phyloP scores from a whole-genome alignment of 306 rosid species.

The Citrullus mucosospermus region DNA sequence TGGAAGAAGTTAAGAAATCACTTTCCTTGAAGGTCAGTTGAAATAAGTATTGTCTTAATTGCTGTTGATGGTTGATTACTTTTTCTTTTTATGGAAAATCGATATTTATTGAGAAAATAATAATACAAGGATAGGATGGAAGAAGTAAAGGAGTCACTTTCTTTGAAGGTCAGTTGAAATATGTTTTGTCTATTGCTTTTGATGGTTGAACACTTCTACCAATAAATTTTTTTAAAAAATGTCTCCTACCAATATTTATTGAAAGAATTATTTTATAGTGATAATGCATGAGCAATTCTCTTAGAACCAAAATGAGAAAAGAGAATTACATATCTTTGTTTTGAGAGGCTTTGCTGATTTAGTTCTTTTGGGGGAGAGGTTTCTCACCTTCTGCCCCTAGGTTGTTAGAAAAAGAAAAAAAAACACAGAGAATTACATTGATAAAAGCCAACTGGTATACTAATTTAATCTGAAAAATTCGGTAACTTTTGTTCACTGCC shows the following conservation, averaged over 20 bases:
- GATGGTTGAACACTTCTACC: background rate
- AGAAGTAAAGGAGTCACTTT: conserved; percentile 67
- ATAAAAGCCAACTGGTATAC: background rate
- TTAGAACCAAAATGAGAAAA: background rate
- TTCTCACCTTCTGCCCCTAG: too few species aligned
- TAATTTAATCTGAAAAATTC: background rate
- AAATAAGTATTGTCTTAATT: conserved; percentile 24
- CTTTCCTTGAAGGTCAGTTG: conserved; percentile 80
- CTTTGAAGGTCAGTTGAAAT: conserved; percentile 79
- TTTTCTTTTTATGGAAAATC: background rate
- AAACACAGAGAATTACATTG: background rate
- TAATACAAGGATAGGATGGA: conserved; percentile 51
- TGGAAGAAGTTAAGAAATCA: conserved; percentile 79
- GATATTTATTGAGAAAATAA: conserved; percentile 1
- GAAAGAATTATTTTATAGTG: background rate
- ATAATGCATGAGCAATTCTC: background rate
- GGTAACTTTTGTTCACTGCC: background rate
- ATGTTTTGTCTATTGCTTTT: conserved; percentile 16
- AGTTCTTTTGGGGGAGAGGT: too few species aligned
- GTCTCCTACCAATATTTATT: background rate
- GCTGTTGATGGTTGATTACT: background rate
- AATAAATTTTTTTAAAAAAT: too few species aligned
- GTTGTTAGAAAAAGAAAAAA: background rate
- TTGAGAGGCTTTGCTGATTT: too few species aligned
- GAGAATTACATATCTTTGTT: background rate